phyloP scores from a whole-genome alignment of 2,329 filamentous ascomycete genomes.

The Thielaviopsis cerberus region DNA sequence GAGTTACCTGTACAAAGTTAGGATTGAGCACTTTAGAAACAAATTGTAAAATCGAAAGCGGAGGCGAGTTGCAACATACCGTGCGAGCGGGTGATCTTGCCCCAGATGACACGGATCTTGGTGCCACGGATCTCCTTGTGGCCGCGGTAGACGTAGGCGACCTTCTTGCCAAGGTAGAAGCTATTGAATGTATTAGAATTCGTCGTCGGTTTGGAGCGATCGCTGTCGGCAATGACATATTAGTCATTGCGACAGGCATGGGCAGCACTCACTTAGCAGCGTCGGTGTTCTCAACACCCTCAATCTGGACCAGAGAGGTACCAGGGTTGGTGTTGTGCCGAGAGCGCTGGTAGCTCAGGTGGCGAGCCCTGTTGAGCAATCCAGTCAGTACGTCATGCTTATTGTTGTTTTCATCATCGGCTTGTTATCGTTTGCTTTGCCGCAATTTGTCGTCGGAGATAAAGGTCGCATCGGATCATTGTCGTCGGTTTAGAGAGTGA shows the following conservation, averaged over 20 bases:
- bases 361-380: conserved; percentile 54
- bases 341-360: conserved; percentile 93
- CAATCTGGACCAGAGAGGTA: conserved; percentile 93
- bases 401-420: conserved; percentile 8
- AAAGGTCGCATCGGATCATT: neutral
- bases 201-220: neutral
- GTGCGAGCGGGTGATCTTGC: conserved; percentile 91
- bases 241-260: neutral
- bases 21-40: neutral
- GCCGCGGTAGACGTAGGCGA: conserved; percentile 96
- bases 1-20: conserved; percentile 54
- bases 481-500: neutral
- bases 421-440: conserved; percentile 9
- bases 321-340: conserved; percentile 81
- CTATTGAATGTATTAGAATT: conserved; percentile 21
- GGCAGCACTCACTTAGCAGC: conserved; percentile 58
- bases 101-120: conserved; percentile 98
- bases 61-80: conserved; percentile 35
- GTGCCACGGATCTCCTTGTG: conserved; percentile 88
- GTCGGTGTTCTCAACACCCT: conserved; percentile 82
- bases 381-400: conserved; percentile 12
- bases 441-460: neutral
- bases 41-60: neutral
- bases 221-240: neutral
- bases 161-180: conserved; percentile 98